Percentiles rank a stretch among this genome's conserved stretches.
Conservation (phyloP, 495 filamentous ascomycete species). For the Neurospora hispaniola region DNA sequence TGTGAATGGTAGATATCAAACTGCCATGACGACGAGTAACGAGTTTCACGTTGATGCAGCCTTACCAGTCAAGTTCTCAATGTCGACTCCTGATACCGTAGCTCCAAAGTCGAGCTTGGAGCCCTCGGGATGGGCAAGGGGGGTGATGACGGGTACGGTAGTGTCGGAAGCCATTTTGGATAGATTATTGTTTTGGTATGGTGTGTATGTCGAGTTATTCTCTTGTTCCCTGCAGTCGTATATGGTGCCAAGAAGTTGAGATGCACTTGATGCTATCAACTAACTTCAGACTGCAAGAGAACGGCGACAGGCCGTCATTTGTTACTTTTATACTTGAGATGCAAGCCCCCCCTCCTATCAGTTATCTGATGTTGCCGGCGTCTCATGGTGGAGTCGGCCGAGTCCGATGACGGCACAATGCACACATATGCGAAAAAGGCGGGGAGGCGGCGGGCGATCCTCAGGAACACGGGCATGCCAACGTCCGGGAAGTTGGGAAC, state of each 20-base stretch:
- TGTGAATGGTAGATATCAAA: conserved; percentile 7
- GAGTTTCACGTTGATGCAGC: not conserved
- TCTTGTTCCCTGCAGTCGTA: not conserved
- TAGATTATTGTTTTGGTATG: not conserved
- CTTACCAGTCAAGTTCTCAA: conserved; percentile 50
- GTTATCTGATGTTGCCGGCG: not conserved
- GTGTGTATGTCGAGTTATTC: not conserved
- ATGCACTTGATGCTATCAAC: not conserved
- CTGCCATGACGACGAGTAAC: conserved; percentile 8
- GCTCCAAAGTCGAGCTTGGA: conserved; percentile 51
- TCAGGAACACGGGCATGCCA: not conserved
- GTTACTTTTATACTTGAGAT: not conserved
- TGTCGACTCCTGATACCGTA: conserved; percentile 40
- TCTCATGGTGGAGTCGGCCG: not conserved
- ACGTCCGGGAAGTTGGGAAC: not conserved
- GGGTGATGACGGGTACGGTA: conserved; percentile 21
- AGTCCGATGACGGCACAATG: not conserved
- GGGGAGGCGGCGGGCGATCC: not conserved
- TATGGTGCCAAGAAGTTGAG: not conserved
- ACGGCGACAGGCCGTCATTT: not conserved
- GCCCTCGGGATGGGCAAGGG: conserved; percentile 31
- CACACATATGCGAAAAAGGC: not conserved
- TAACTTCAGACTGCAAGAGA: not conserved
- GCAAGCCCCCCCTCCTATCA: not conserved
- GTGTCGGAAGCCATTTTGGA: not conserved